Evolutionary conservation across 306 rosid genomes (phyloP), one percentile per base, ranked within the genome.

Genomic region (Boehmeria nivea): DNA sequence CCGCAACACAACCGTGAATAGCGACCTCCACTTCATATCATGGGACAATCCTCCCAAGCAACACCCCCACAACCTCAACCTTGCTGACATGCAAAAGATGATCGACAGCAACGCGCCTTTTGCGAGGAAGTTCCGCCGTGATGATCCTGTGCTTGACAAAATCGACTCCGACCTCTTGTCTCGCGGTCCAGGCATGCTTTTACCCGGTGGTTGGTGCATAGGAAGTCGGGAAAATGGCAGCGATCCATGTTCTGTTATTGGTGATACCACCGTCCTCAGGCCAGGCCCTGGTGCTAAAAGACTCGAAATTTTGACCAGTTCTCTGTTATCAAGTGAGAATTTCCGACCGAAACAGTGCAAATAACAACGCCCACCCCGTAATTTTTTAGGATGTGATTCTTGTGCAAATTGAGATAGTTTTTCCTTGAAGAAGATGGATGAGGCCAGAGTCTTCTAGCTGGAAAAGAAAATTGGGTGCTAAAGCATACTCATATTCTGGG

Each of bases 11-110:
- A 93, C 99, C 0, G 99, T 93, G 70, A 93, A 93, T 60, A 83
- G 65, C 24, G 99, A 93, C 57, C 94, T 93, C 45, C 99, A 93
- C 75, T 93, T 68, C 76, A 93, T 93, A 66, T 58, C 99, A 4
- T 93, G 99, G 99, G 99, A 93, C 68, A 93, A 93, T 63, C 99
- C 99, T 75, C 99, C 99, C 42, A 93, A 93, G 79, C 99, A 93
- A 64, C 99, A 93, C 56, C 99, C 99, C 36, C 99, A 87, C 78
- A 78, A 87, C 76, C 99, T 93, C 59, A 81, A 68, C 18, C 18
- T 65, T 39, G 65, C 47, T 2, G 95, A 93, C 69, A 77, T 93
- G 94, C 69, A 65, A 59, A 71, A 22, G 51, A 85, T 93, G 94
- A 60, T 83, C 6, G 31, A 73, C 47, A 93, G 99, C 62, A 88